These are phyloP conservation scores for Meyerozyma elateridarum DNA, from an alignment of 1,139 yeast species.

Conservation along the genomic window DNA sequence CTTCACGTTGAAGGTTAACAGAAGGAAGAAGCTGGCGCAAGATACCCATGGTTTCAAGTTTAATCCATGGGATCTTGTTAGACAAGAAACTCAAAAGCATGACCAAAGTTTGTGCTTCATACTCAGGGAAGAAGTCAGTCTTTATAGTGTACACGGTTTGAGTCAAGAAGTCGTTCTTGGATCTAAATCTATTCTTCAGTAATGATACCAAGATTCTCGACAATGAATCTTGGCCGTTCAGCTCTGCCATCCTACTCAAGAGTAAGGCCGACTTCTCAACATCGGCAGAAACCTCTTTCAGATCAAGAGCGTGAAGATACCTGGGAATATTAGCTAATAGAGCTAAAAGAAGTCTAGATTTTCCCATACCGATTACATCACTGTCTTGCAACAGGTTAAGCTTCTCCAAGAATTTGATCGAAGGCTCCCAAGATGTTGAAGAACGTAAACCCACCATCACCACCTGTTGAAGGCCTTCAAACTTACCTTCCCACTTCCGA, in stretches of 20 bases:
- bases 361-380: conserved; percentile 72
- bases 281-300: conserved; percentile 46
- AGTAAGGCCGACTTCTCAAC: conserved; percentile 55
- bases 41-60: conserved; percentile 70
- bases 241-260: conserved; percentile 58
- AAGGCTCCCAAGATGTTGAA: conserved; percentile 71
- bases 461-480: conserved; percentile 80
- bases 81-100: conserved; percentile 74
- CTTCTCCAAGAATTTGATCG: conserved; percentile 69
- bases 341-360: conserved; percentile 65
- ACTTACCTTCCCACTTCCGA: conserved; percentile 91
- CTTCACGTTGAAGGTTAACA: conserved; percentile 73
- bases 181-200: conserved; percentile 73
- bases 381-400: conserved; percentile 65
- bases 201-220: conserved; percentile 74
- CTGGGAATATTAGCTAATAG: conserved; percentile 79
- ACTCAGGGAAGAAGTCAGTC: conserved; percentile 65
- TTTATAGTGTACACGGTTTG: conserved; percentile 72
- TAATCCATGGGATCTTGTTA: conserved; percentile 75
- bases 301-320: conserved; percentile 72
- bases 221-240: conserved; percentile 53
- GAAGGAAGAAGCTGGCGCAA: conserved; percentile 71
- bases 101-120: conserved; percentile 70
- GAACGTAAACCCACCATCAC: conserved; percentile 82
- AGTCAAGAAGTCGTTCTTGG: conserved; percentile 80